phyloP scores from a whole-genome alignment of 1,139 yeast genomes.

The Debaryomyces singareniensis region DNA sequence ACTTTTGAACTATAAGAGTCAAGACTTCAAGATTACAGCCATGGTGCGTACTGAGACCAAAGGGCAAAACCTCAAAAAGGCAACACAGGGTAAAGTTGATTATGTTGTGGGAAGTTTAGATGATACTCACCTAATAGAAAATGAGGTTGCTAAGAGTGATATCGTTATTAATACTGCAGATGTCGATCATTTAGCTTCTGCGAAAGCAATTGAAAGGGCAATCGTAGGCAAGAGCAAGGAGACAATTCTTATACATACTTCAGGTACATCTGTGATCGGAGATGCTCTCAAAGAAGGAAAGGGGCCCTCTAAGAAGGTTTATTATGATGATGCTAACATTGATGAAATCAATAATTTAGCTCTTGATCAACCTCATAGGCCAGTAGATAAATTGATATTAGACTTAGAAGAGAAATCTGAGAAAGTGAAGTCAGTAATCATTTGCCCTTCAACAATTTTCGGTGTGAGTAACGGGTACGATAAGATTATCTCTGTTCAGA shows the following conservation, averaged over 20 bases:
- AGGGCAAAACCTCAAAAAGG: slow-evolving; percentile 13
- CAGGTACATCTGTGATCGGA: slow-evolving; percentile 30
- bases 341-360: slow-evolving; percentile 24
- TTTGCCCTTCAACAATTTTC: slow-evolving; percentile 19
- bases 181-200: slow-evolving; percentile 28
- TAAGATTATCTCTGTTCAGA: slow-evolving; percentile 23
- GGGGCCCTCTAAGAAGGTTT: slow-evolving; percentile 16
- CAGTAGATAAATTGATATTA: slow-evolving; percentile 28
- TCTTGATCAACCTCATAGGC: slow-evolving; percentile 28
- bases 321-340: slow-evolving; percentile 23
- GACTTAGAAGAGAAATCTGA: slow-evolving; percentile 19
- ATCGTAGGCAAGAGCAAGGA: slow-evolving; percentile 12
- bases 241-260: slow-evolving; percentile 30
- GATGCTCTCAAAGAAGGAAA: slow-evolving; percentile 18
- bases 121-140: slow-evolving; percentile 13
- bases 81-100: slow-evolving; percentile 13
- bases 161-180: slow-evolving; percentile 32
- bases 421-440: slow-evolving; percentile 14
- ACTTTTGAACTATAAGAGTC: slow-evolving; percentile 12
- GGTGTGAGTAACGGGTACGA: slow-evolving; percentile 28
- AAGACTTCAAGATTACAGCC: slow-evolving; percentile 14
- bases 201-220: slow-evolving; percentile 15
- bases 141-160: slow-evolving; percentile 18
- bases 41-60: slow-evolving; percentile 21
- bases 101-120: slow-evolving; percentile 19